phyloP scores from a whole-genome alignment of 2,329 filamentous ascomycete species.

The Beauveria scarabaeidicola region DNA sequence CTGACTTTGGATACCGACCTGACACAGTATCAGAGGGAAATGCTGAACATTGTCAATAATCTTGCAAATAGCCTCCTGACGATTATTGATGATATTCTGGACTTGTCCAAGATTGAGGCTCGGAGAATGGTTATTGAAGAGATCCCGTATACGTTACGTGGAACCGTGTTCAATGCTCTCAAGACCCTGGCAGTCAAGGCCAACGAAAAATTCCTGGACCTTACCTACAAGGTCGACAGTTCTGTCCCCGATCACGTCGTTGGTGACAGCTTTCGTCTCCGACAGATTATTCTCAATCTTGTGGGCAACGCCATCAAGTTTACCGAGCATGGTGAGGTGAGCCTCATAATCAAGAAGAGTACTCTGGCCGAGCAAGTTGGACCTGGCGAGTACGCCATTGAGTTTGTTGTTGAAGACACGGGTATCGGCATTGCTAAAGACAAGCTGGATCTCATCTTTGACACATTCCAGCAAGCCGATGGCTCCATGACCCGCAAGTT shows the following conservation, averaged over 20 bases:
- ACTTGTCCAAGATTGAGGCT: slow-evolving; percentile 79
- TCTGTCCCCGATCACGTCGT: slow-evolving; percentile 92
- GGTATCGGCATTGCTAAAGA: slow-evolving; percentile 94
- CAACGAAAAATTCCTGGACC: slow-evolving; percentile 87
- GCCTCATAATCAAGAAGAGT: slow-evolving; percentile 72
- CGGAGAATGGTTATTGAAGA: slow-evolving; percentile 98
- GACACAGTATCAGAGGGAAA: slow-evolving; percentile 91
- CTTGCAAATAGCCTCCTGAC: slow-evolving; percentile 91
- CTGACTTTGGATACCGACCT: slow-evolving; percentile 91
- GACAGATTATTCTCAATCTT: slow-evolving; percentile 94
- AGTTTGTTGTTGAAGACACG: slow-evolving; percentile 92
- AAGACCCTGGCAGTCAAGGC: slow-evolving; percentile 97
- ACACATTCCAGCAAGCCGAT: slow-evolving; percentile 97
- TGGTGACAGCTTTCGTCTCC: slow-evolving; percentile 89
- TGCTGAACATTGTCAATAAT: slow-evolving; percentile 97
- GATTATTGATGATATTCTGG: slow-evolving; percentile 82
- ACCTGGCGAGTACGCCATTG: slow-evolving; percentile 78
- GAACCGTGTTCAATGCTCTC: slow-evolving; percentile 92
- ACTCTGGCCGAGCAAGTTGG: slow-evolving; percentile 55
- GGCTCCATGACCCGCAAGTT: slow-evolving; percentile 95
- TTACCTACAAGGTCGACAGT: slow-evolving; percentile 89
- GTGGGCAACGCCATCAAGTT: slow-evolving; percentile 99
- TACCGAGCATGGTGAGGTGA: slow-evolving; percentile 92
- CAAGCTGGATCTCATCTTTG: slow-evolving; percentile 94
- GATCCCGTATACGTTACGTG: slow-evolving; percentile 88